Base-by-base conservation (phyloP, 2,329 filamentous ascomycete genomes). In the Epichloe glyceriae region DNA sequence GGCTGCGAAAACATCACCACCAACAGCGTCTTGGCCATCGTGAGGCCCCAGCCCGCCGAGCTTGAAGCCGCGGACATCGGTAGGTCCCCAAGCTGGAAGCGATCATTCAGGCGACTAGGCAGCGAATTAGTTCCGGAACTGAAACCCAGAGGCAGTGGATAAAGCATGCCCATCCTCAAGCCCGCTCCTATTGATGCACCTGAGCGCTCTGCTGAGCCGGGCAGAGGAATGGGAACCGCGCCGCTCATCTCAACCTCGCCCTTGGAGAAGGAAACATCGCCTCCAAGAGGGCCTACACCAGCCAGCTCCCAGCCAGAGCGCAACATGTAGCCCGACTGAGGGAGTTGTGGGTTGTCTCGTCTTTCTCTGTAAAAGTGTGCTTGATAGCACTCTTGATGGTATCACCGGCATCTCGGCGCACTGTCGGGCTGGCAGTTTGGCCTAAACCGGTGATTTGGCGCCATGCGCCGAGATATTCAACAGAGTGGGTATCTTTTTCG, bases 61-160 rank as follows among this genome's bases (percentile, higher is more conserved):
- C 53, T 88, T 83, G 75, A 98, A 98, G 2, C 93, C 93, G 50
- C 93, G 86, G 14, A 98, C 87, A 62, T 95, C 91, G 3, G 89
- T 95, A 3, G 93, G 91, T 0, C 93, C 93, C 93, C 93, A 34
- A 98, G 85, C 61, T 89, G 82, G 72, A 98, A 98, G 43, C 93
- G 88, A 66, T 98, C 93, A 64, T 94, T 96, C 61, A 97, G 78
- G 33, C 88, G 82, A 57, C 87, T 94, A 4, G 84, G 79, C 22
- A 77, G 73, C 0, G 83, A 76, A 19, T 71, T 70, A 46, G 72
- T 71, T 17, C 67, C 61, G 49, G 74, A 59, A 15, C 70, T 66
- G 58, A 75, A 79, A 6, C 80, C 80, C 7, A 85, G 70, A 2
- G 86, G 77, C 15, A 98, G 73, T 1, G 93, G 93, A 63, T 85